These are phyloP conservation scores for Alternaria novae-zelandiae DNA, from an alignment of 2,329 filamentous ascomycete species.

Conservation along the genomic window DNA sequence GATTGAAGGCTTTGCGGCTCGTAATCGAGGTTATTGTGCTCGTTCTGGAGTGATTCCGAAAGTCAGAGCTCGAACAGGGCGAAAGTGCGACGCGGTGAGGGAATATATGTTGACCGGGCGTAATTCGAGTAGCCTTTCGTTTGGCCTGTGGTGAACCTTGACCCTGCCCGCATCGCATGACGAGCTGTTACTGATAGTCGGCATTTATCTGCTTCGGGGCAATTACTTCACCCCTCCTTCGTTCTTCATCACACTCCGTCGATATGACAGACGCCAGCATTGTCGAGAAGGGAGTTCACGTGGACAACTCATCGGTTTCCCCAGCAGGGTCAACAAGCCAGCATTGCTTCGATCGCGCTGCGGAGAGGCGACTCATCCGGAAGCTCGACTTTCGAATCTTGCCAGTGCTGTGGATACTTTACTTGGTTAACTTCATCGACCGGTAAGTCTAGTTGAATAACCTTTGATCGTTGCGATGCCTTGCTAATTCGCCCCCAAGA, in stretches of 20 bases:
- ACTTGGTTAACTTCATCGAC: slow-evolving; percentile 44
- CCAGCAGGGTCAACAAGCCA: slow-evolving; percentile 7
- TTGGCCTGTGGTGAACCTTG: neutral
- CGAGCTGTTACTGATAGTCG: neutral
- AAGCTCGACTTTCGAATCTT: slow-evolving; percentile 41
- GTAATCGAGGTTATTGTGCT: neutral
- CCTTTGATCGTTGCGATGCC: neutral
- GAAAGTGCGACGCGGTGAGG: neutral
- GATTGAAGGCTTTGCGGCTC: neutral
- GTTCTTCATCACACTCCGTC: neutral
- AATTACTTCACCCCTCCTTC: neutral
- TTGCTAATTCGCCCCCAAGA: slow-evolving; percentile 6
- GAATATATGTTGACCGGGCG: neutral
- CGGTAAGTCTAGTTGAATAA: slow-evolving; percentile 13
- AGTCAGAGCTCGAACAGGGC: neutral
- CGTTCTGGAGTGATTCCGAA: neutral
- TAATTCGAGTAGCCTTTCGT: neutral
- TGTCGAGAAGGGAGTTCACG: slow-evolving; percentile 16
- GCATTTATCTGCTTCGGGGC: neutral
- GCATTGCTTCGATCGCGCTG: slow-evolving; percentile 28
- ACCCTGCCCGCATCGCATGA: neutral
- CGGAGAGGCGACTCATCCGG: slow-evolving; percentile 34
- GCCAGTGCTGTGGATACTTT: slow-evolving; percentile 43
- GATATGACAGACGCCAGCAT: slow-evolving; percentile 6
- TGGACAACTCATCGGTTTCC: slow-evolving; percentile 12